Conservation (phyloP, 805 yeast species). For the Candida ulmi region DNA sequence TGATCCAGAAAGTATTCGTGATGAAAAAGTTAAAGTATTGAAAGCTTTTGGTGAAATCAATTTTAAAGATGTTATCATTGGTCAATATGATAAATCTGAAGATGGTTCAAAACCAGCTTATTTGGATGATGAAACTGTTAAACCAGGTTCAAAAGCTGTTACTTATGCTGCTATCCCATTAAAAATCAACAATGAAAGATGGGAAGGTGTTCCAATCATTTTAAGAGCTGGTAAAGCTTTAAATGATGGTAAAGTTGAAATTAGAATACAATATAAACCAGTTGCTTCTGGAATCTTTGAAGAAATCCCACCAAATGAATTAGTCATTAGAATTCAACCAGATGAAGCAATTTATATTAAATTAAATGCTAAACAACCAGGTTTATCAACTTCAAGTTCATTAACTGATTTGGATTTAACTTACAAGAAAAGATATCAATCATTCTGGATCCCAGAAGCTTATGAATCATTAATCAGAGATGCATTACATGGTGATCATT, state of each 20-base stretch:
- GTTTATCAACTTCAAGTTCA: constrained; percentile 74
- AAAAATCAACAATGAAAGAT: constrained; percentile 83
- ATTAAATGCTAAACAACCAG: constrained; percentile 91
- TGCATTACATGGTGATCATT: constrained; percentile 85
- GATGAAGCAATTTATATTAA: constrained; percentile 90
- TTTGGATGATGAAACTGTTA: constrained; percentile 87
- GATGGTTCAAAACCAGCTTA: constrained; percentile 92
- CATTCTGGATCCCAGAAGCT: constrained; percentile 96
- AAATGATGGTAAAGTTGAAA: constrained; percentile 90
- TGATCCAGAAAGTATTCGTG: constrained; percentile 89
- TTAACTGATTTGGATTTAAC: constrained; percentile 89
- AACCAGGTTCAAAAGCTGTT: constrained; percentile 74
- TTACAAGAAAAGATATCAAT: constrained; percentile 72
- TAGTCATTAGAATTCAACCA: constrained; percentile 93
- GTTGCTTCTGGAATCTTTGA: constrained; percentile 79
- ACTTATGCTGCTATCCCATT: constrained; percentile 86
- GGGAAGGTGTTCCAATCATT: constrained; percentile 97
- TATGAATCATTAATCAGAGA: constrained; percentile 94
- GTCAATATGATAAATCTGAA: constrained; percentile 80
- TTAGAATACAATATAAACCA: constrained; percentile 85
- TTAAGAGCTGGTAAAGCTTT: constrained; percentile 98
- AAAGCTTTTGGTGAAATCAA: constrained; percentile 73
- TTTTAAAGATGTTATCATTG: constrained; percentile 62
- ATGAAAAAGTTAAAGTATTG: constrained; percentile 91
- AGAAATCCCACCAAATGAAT: constrained; percentile 82